A percentile compares a stretch with the other conserved stretches of the same genome.
phyloP scores from a whole-genome alignment of 345 rosid genomes.

The Camelina laxa region DNA sequence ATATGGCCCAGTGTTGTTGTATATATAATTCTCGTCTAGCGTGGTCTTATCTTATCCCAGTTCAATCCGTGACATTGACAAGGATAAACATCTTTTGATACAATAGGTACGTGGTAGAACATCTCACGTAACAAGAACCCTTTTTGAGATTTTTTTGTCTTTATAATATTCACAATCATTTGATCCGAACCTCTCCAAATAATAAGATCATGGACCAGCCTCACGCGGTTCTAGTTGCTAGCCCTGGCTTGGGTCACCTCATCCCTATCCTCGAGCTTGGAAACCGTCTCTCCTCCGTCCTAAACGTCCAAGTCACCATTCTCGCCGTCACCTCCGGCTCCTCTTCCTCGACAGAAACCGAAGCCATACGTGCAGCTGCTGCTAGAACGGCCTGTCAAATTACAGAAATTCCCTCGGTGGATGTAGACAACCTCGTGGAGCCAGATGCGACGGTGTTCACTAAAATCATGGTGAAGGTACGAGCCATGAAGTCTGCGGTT shows the following conservation, averaged over 20 bases:
- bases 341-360: constrained; percentile 39
- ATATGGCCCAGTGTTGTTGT: no score
- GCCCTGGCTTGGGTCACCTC: constrained; percentile 69
- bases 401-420: constrained; percentile 43
- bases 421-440: constrained; percentile 45
- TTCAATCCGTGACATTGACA: constrained; percentile 13
- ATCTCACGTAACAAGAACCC: background rate
- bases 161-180: no score
- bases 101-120: background rate
- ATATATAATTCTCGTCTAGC: no score
- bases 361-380: constrained; percentile 29
- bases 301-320: constrained; percentile 50
- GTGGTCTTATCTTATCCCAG: background rate
- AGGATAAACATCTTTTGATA: background rate
- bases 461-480: constrained; percentile 46
- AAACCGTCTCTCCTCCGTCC: constrained; percentile 48
- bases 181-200: background rate
- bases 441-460: constrained; percentile 43
- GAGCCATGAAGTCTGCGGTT: constrained; percentile 44
- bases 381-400: constrained; percentile 35
- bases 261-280: constrained; percentile 66
- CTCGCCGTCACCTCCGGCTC: constrained; percentile 42
- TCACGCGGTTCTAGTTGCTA: constrained; percentile 52
- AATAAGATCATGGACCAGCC: constrained; percentile 43
- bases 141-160: background rate